A percentile compares a stretch with the other conserved stretches of the same genome.
phyloP scores from a whole-genome alignment of 495 filamentous ascomycete species.

The Xanthoparmelia taractica region DNA sequence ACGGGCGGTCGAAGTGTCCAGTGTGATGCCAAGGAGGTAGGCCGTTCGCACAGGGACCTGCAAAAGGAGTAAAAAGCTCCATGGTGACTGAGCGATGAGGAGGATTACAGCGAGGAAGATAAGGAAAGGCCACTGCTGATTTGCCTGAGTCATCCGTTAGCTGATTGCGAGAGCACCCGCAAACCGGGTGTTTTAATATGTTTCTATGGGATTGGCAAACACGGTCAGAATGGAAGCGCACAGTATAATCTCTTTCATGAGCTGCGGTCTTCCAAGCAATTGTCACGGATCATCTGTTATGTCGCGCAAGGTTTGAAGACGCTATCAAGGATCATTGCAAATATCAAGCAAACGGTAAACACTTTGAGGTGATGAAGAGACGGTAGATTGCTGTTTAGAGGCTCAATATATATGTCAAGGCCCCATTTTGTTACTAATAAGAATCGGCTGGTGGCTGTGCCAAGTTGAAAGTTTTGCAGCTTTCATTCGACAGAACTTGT shows the following conservation, averaged over 20 bases:
- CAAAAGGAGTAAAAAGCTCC: background rate
- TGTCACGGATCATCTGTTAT: background rate
- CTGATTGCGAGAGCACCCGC: background rate
- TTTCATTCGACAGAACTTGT: background rate
- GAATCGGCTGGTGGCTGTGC: background rate
- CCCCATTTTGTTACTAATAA: background rate
- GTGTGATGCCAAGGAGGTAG: background rate
- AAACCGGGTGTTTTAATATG: background rate
- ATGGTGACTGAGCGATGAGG: background rate
- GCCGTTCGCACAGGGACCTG: background rate
- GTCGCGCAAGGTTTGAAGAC: background rate
- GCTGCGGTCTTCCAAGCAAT: background rate
- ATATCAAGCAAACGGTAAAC: background rate
- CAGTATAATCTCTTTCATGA: background rate
- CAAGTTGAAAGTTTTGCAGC: background rate
- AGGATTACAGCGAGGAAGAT: background rate
- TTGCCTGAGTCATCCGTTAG: background rate
- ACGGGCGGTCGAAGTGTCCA: background rate
- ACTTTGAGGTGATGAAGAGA: background rate
- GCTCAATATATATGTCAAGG: background rate
- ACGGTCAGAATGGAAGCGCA: background rate
- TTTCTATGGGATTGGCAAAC: background rate
- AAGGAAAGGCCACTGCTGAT: background rate
- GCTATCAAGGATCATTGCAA: background rate
- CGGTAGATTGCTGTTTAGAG: background rate